phyloP scores from a whole-genome alignment of 768 basidiomycete species.

The Mycena pura region DNA sequence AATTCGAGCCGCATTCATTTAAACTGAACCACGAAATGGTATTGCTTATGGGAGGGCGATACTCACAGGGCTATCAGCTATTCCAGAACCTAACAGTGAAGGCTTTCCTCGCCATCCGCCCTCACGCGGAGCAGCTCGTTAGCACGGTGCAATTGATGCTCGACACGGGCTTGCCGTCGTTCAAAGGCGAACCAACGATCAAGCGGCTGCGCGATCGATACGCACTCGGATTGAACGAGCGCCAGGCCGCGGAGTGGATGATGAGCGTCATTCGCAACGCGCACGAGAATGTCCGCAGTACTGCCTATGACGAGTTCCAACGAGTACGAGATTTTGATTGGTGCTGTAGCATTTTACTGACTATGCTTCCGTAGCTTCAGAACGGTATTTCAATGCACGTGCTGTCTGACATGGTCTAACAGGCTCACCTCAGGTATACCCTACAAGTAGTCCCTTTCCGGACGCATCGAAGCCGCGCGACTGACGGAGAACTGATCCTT shows the following conservation, averaged over 20 bases:
- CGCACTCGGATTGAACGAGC: constrained; percentile 79
- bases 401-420: neutral
- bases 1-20: constrained; percentile 98
- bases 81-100: constrained; percentile 95
- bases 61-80: constrained; percentile 92
- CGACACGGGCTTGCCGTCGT: constrained; percentile 91
- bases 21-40: constrained; percentile 99
- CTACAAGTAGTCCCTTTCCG: constrained; percentile 39
- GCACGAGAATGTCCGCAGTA: constrained; percentile 92
- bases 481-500: too few species aligned
- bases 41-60: constrained; percentile 92
- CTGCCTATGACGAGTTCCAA: constrained; percentile 96
- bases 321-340: constrained; percentile 55
- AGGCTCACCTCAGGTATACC: constrained; percentile 35
- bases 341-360: neutral
- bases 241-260: constrained; percentile 95
- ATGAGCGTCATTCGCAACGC: constrained; percentile 88
- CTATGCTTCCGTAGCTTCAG: constrained; percentile 38
- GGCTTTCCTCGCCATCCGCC: constrained; percentile 96
- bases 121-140: constrained; percentile 89
- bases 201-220: constrained; percentile 87
- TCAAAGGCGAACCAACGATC: constrained; percentile 96
- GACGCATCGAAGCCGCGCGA: too few species aligned
- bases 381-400: constrained; percentile 38
- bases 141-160: constrained; percentile 93